A percentile compares a stretch with the other conserved stretches of the same genome.
Conservation (phyloP, 805 yeast genomes). For the Komagataella phaffii region DNA sequence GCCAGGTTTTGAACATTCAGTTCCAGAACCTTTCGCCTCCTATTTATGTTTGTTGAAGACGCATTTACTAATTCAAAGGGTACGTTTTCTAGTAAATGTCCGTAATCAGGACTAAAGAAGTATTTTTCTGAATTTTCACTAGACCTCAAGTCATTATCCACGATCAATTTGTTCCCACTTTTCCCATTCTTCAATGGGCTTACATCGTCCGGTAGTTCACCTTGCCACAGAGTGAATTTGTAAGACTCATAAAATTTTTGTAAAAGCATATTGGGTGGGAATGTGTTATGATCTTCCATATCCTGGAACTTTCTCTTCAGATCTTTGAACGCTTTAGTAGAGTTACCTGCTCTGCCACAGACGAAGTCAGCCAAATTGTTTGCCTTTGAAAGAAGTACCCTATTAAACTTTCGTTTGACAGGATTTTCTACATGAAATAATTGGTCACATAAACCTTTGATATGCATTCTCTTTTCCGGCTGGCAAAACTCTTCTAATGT, state of each 20-base stretch:
- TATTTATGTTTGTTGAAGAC: not conserved
- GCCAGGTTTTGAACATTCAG: not conserved
- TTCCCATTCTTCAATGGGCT: not conserved
- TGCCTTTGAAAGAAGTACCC: not conserved
- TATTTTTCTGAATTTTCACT: not conserved
- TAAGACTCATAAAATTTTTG: not conserved
- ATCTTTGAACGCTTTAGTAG: not conserved
- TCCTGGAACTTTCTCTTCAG: not conserved
- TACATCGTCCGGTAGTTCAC: not conserved
- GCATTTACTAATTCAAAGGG: not conserved
- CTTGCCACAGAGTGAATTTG: not conserved
- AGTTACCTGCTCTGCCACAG: not conserved
- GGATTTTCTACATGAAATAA: not conserved
- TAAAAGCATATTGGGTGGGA: not conserved
- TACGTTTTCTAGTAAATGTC: not conserved
- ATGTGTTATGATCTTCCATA: not conserved
- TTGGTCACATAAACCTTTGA: not conserved
- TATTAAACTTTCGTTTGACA: not conserved
- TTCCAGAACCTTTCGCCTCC: not conserved
- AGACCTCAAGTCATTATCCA: not conserved
- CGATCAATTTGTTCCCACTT: not conserved
- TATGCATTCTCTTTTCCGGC: not conserved
- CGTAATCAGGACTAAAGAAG: not conserved
- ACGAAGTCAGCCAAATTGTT: not conserved
- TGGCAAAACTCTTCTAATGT: not conserved